phyloP scores from a whole-genome alignment of 495 filamentous ascomycete species.

The Poronia punctata region DNA sequence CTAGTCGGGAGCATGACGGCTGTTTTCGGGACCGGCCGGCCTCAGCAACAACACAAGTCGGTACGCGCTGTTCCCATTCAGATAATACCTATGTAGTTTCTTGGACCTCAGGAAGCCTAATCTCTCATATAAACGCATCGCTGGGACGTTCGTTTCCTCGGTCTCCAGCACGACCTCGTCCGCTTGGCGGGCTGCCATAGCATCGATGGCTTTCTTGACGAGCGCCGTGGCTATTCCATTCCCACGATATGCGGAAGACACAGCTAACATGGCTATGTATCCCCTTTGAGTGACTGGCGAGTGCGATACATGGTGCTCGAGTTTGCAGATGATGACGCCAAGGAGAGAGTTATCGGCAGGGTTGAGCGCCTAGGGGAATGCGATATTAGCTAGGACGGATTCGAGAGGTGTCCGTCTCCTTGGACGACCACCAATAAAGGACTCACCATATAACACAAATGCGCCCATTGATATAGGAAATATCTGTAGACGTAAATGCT shows the following conservation, averaged over 20 bases:
- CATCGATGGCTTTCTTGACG: conserved; percentile 85
- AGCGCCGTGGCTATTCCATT: conserved; percentile 86
- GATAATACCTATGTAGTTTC: conserved; percentile 88
- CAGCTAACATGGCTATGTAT: conserved; percentile 98
- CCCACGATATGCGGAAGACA: conserved; percentile 68
- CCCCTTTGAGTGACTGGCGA: conserved; percentile 72
- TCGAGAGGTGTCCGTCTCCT: too few relatives aligned
- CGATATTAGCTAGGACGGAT: conserved; percentile 4
- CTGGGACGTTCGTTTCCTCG: conserved; percentile 87
- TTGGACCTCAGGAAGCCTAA: conserved; percentile 92
- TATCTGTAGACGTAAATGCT: conserved; percentile 99
- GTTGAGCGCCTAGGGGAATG: conserved; percentile 56
- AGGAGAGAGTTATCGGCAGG: conserved; percentile 45
- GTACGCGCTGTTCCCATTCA: conserved; percentile 95
- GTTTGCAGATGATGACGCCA: conserved; percentile 93
- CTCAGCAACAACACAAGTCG: conserved; percentile 79
- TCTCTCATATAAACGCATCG: conserved; percentile 88
- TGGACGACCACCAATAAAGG: too few relatives aligned
- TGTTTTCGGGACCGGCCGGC: conserved; percentile 29
- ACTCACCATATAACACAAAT: conserved; percentile 84
- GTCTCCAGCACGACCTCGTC: conserved; percentile 97
- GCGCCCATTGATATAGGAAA: conserved; percentile 96
- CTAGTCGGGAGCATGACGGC: conserved; percentile 14
- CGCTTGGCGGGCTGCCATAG: conserved; percentile 75
- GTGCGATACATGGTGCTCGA: conserved; percentile 73